These are phyloP conservation scores for Termitomyces sp. DNA, from an alignment of 768 basidiomycete genomes.

Conservation along the genomic window DNA sequence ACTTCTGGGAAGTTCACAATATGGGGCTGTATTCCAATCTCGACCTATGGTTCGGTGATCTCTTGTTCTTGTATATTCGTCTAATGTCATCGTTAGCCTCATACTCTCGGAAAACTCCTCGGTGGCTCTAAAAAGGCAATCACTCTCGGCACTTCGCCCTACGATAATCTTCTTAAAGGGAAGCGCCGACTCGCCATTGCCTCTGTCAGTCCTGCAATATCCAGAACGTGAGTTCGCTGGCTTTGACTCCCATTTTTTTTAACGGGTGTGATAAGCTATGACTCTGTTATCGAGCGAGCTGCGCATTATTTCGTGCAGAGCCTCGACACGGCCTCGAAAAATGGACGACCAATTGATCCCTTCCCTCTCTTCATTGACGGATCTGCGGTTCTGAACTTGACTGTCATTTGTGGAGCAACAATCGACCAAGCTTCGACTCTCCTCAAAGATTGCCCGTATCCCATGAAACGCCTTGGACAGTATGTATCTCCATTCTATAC, in stretches of 20 bases:
- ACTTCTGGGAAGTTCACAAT: constrained; percentile 10
- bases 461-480: constrained; percentile 18
- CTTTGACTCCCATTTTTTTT: background rate
- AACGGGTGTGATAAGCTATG: constrained; percentile 4
- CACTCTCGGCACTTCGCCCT: constrained; percentile 14
- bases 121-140: constrained; percentile 10
- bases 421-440: constrained; percentile 9
- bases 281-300: constrained; percentile 9
- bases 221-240: background rate
- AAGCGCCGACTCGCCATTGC: constrained; percentile 15
- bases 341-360: constrained; percentile 6
- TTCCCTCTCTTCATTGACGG: constrained; percentile 11
- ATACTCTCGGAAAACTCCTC: constrained; percentile 9
- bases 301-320: constrained; percentile 12
- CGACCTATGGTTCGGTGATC: constrained; percentile 10
- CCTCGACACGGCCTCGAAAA: constrained; percentile 1
- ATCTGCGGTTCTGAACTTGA: constrained; percentile 9
- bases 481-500: background rate
- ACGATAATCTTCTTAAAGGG: constrained; percentile 11
- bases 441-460: constrained; percentile 11
- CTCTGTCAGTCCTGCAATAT: constrained; percentile 14
- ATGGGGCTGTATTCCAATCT: constrained; percentile 13
- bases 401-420: constrained; percentile 11
- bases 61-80: background rate
- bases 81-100: background rate